Conservation (phyloP, 1,284 basidiomycete species). For the Melampsora americana region DNA sequence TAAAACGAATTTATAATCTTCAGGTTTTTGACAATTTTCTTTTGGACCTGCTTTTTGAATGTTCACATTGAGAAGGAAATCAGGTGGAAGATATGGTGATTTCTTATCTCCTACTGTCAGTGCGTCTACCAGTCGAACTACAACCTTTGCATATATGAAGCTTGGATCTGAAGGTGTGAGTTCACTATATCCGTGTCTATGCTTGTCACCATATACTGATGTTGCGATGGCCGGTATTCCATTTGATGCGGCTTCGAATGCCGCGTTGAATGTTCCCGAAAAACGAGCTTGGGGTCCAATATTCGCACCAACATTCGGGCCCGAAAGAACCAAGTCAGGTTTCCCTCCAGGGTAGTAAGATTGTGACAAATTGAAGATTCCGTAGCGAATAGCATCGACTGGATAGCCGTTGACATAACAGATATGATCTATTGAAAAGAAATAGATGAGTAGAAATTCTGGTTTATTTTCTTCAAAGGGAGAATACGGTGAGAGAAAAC, state of each 20-base stretch:
- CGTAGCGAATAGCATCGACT: constrained; percentile 5
- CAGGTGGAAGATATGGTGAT: not conserved
- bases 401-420: constrained; percentile 6
- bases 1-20: constrained; percentile 14
- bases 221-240: constrained; percentile 1
- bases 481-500: not conserved
- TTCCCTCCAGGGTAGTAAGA: not conserved
- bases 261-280: not conserved
- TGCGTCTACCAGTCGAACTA: not conserved
- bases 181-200: not conserved
- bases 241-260: not conserved
- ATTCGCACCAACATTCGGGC: not conserved
- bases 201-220: not conserved
- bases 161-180: not conserved
- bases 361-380: not conserved
- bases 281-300: not conserved
- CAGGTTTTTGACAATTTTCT: not conserved
- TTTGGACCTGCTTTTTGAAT: not conserved
- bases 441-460: not conserved
- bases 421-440: not conserved
- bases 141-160: not conserved
- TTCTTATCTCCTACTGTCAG: not conserved
- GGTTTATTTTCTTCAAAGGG: not conserved
- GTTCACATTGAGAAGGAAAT: not conserved
- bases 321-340: constrained; percentile 1